Conservation (phyloP, 148 eudicot genomes). For the Cornus florida region DNA sequence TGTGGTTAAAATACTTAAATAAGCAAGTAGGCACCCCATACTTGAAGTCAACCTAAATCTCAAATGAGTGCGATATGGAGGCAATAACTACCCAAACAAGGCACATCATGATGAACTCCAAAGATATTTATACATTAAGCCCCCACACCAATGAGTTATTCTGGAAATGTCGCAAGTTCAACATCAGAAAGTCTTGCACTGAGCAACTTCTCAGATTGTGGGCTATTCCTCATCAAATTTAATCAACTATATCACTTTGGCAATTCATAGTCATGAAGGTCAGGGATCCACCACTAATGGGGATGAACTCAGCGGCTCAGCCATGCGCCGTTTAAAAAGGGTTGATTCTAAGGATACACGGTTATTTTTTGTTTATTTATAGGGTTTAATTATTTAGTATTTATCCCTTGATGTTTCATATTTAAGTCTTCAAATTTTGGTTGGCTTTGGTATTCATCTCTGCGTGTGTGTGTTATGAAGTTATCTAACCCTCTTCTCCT, state of each 20-base stretch:
- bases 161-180: not conserved
- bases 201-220: not conserved
- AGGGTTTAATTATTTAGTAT: too few relatives aligned
- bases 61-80: not conserved
- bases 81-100: not conserved
- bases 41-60: not conserved
- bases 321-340: too few relatives aligned
- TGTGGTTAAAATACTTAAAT: too few relatives aligned
- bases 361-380: too few relatives aligned
- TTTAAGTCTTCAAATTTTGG: too few relatives aligned
- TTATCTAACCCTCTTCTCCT: too few relatives aligned
- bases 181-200: not conserved
- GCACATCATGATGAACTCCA: not conserved
- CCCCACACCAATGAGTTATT: not conserved
- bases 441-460: too few relatives aligned
- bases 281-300: not conserved
- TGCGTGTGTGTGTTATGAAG: too few relatives aligned
- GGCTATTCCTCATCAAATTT: not conserved
- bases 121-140: too few relatives aligned
- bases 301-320: too few relatives aligned
- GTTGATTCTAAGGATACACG: too few relatives aligned
- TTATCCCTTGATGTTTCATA: too few relatives aligned
- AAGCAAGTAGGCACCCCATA: not conserved
- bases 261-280: not conserved
- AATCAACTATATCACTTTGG: not conserved